Conservation (phyloP, 2,329 filamentous ascomycete species). For the Fusarium setosum region DNA sequence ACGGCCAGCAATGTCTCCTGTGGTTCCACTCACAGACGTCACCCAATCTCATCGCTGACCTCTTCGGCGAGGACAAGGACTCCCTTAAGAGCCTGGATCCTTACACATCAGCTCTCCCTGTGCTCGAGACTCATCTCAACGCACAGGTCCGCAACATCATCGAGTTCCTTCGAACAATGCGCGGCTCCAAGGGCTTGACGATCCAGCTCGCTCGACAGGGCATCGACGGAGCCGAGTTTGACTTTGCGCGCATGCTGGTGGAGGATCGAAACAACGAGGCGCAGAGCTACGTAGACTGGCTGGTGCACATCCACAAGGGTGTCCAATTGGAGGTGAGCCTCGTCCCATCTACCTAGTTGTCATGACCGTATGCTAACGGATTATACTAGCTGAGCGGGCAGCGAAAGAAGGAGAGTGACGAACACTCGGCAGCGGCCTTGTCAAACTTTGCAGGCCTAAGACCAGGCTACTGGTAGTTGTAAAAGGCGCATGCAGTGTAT, state of each 20-base stretch:
- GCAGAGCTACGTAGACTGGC: conserved; percentile 98
- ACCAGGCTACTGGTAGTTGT: conserved; percentile 67
- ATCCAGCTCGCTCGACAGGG: conserved; percentile 93
- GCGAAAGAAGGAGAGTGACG: conserved; percentile 74
- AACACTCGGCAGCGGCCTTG: conserved; percentile 56
- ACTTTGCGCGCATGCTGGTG: conserved; percentile 90
- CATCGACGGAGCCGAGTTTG: conserved; percentile 93
- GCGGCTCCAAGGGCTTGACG: conserved; percentile 88
- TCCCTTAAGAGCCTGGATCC: conserved; percentile 83
- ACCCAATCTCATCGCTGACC: conserved; percentile 88
- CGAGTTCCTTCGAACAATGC: conserved; percentile 82
- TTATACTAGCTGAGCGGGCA: conserved; percentile 72
- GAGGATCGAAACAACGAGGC: conserved; percentile 98
- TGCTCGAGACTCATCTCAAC: conserved; percentile 91
- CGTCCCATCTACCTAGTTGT: neutral
- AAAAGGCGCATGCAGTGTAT: conserved; percentile 20
- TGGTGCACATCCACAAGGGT: conserved; percentile 92
- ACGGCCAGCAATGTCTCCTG: conserved; percentile 89
- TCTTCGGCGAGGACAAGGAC: conserved; percentile 82
- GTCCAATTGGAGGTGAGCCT: conserved; percentile 85
- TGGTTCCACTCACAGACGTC: conserved; percentile 96
- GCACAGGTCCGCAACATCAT: conserved; percentile 95
- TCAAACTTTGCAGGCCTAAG: conserved; percentile 69
- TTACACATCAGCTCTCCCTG: conserved; percentile 81
- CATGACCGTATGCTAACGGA: conserved; percentile 18